Base-by-base conservation (phyloP, 805 yeast genomes). In the Soucietia sequanensis region DNA sequence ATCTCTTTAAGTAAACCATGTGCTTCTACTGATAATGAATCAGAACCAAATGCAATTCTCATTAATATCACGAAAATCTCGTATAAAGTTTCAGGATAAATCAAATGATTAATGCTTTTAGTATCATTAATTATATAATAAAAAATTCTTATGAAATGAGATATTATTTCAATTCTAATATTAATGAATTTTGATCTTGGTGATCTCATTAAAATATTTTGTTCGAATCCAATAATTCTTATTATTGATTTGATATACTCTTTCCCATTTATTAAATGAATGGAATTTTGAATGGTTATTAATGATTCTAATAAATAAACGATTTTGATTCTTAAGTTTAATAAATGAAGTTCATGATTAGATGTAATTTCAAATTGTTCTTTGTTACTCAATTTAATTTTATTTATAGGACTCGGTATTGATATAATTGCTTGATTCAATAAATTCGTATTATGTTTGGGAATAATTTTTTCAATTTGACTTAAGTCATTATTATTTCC, bases 41-140 rank as follows among this genome's bases (percentile, higher is more conserved):
- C 71, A 6, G 70, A 55, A 11, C 75, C 70, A 44, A 75, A 75
- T 4, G 81, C 73, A 4, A 78, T 65, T 37, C 81, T 54, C 65
- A 77, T 70, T 13, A 79, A 51, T 2, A 72, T 64, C 10, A 77
- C 75, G 32, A 72, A 61, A 23, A 79, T 48, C 42, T 76, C 81
- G 33, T 60, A 56, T 35, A 68, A 50, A 1, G 70, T 60, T 35
- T 67, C 72, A 4, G 70, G 62, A 42, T 58, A 62, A 18, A 67
- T 58, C 27, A 70, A 52, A 13, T 53, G 51, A 23, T 55, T 58
- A 29, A 64, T 42, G 20, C 56, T 56, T 14, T 48, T 50, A 22
- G 47, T 49, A 20, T 59, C 67, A 34, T 64, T 58, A 14, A 65
- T 62, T 28, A 70, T 43, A 37, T 66, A 67, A 27, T 56, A 51